A percentile compares a stretch with the other conserved stretches of the same genome.
These are phyloP conservation scores for Ceratobasidium theobromae DNA, from an alignment of 1,284 basidiomycete species.

Conservation along the genomic window DNA sequence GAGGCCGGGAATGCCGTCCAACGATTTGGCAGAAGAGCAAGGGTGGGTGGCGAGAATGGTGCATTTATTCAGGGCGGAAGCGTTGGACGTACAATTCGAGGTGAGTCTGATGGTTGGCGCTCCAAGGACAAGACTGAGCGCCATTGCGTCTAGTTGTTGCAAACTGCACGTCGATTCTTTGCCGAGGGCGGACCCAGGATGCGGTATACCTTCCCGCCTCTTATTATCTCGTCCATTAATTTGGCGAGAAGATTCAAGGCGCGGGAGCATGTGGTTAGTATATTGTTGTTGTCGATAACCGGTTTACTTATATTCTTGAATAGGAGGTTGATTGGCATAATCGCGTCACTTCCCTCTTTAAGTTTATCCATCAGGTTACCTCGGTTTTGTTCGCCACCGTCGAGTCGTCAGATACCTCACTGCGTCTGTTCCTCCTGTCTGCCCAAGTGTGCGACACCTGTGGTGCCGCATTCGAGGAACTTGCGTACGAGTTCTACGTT, in stretches of 20 bases:
- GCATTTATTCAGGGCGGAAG: constrained; percentile 85
- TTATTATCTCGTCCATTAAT: constrained; percentile 88
- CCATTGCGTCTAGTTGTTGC: constrained; percentile 62
- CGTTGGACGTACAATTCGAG: constrained; percentile 83
- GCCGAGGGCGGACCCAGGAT: constrained; percentile 90
- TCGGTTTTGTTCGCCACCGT: constrained; percentile 89
- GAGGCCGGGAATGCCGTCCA: constrained; percentile 56
- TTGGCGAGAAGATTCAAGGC: constrained; percentile 86
- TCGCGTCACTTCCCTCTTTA: constrained; percentile 81
- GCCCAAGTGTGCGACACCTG: constrained; percentile 91
- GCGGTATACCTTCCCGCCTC: constrained; percentile 90
- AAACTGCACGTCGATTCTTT: constrained; percentile 85
- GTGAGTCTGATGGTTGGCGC: constrained; percentile 48
- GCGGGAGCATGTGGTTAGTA: constrained; percentile 49
- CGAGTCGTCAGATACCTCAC: constrained; percentile 84
- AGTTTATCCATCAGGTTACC: constrained; percentile 88
- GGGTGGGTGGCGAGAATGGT: constrained; percentile 97
- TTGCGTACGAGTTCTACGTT: constrained; percentile 93
- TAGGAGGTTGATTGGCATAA: constrained; percentile 83
- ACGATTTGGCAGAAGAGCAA: constrained; percentile 94
- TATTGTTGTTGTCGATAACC: constrained; percentile 46
- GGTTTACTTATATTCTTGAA: constrained; percentile 43
- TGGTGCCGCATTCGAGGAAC: constrained; percentile 74
- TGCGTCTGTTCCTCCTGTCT: constrained; percentile 90
- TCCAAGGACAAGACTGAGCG: constrained; percentile 6